Percentiles rank a stretch among this genome's conserved stretches.
Evolutionary conservation across 352 stramenopile genomes (phyloP).

Genomic region (Pythium oligandrum): DNA sequence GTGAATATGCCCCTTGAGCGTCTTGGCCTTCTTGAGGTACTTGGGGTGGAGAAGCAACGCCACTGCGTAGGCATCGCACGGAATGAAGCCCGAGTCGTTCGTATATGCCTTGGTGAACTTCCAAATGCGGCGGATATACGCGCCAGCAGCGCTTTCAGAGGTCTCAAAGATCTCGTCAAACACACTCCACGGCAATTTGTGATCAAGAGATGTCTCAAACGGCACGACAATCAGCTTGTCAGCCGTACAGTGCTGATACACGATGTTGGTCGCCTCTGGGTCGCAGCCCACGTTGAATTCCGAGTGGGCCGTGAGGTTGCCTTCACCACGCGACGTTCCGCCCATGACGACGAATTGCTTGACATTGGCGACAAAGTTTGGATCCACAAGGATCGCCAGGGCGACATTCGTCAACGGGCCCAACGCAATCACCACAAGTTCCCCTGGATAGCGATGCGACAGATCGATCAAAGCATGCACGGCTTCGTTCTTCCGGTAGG

Average conservation of each 20-base stretch:
- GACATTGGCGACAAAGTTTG: conserved; percentile 52
- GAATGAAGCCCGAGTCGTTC: conserved; percentile 41
- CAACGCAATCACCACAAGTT: conserved; percentile 73
- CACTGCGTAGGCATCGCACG: conserved; percentile 73
- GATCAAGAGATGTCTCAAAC: conserved; percentile 64
- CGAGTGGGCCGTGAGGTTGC: conserved; percentile 59
- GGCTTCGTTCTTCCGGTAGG: conserved; percentile 49
- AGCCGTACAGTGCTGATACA: conserved; percentile 58
- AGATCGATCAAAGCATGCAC: conserved; percentile 64
- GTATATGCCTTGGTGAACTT: conserved; percentile 45
- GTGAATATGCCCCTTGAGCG: conserved; percentile 48
- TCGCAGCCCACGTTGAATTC: conserved; percentile 85
- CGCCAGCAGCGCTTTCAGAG: conserved; percentile 23
- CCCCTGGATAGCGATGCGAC: conserved; percentile 41
- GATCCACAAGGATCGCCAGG: conserved; percentile 67
- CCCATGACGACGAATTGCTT: conserved; percentile 75
- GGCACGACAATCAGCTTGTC: conserved; percentile 63
- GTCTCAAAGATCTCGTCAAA: conserved; percentile 68
- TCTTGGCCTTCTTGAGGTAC: conserved; percentile 41
- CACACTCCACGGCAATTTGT: conserved; percentile 45
- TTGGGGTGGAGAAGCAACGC: conserved; percentile 51
- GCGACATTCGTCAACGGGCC: conserved; percentile 79
- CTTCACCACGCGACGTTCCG: conserved; percentile 56
- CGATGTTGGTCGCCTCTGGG: conserved; percentile 70
- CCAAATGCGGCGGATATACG: conserved; percentile 65